These are phyloP conservation scores for Craterostigma plantagineum DNA, from an alignment of 257 asterid species.

Conservation along the genomic window DNA sequence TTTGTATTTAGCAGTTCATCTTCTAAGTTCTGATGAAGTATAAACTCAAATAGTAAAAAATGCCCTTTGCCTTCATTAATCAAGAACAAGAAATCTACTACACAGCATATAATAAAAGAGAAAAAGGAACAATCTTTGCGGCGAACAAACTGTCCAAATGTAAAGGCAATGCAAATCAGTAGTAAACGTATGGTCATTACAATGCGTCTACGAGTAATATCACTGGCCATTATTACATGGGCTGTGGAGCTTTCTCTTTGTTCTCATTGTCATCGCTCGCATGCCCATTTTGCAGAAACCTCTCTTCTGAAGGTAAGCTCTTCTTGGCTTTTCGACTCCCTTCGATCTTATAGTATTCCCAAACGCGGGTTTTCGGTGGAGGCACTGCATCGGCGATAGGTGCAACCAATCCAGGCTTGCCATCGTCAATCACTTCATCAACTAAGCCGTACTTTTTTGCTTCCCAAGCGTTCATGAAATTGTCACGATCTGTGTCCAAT, in stretches of 20 bases:
- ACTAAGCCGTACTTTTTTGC: conserved; percentile 81
- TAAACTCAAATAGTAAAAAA: too few relatives aligned
- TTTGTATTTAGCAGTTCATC: too few relatives aligned
- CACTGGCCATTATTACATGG: conserved; percentile 12
- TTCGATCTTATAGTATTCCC: conserved; percentile 53
- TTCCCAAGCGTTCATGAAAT: conserved; percentile 91
- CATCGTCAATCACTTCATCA: conserved; percentile 83
- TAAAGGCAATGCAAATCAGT: too few relatives aligned
- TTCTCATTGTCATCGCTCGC: conserved; percentile 16
- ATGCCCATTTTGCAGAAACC: conserved; percentile 21
- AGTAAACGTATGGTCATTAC: too few relatives aligned
- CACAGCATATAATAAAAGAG: too few relatives aligned
- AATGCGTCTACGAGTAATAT: too few relatives aligned
- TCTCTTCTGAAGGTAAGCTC: conserved; percentile 65
- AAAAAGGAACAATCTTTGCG: too few relatives aligned
- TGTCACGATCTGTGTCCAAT: conserved; percentile 60
- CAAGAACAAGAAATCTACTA: too few relatives aligned
- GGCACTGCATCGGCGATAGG: conserved; percentile 44
- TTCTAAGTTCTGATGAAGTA: too few relatives aligned
- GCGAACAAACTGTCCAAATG: too few relatives aligned
- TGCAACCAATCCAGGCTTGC: conserved; percentile 86
- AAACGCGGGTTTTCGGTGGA: conserved; percentile 65
- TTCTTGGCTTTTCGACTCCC: conserved; percentile 41
- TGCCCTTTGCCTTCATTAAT: too few relatives aligned
- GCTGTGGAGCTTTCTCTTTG: conserved; percentile 31